Percentiles rank a stretch among this genome's conserved stretches.
Conservation (phyloP, 108 stramenopile genomes). For the Skeletonema potamos region DNA sequence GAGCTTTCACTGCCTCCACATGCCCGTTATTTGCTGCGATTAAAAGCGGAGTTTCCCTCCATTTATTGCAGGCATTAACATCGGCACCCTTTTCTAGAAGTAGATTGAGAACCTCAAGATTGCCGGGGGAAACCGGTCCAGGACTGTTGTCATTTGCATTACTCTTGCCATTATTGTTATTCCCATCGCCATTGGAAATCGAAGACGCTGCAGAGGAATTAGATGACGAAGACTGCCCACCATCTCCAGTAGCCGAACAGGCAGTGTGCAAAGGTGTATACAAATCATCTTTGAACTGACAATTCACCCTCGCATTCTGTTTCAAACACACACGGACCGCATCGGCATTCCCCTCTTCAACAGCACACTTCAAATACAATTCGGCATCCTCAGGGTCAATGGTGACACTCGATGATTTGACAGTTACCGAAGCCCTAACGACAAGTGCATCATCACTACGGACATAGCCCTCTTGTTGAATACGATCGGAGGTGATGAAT, state of each 20-base stretch:
- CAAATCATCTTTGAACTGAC: slow-evolving; percentile 92
- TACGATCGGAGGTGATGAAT: slow-evolving; percentile 86
- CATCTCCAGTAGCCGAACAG: slow-evolving; percentile 59
- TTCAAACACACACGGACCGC: slow-evolving; percentile 75
- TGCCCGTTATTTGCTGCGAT: slow-evolving; percentile 90
- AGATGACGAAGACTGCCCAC: slow-evolving; percentile 2
- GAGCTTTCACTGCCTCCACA: slow-evolving; percentile 74
- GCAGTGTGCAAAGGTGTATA: slow-evolving; percentile 90
- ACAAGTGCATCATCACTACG: slow-evolving; percentile 56
- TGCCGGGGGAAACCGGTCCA: slow-evolving; percentile 43
- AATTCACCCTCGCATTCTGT: slow-evolving; percentile 85
- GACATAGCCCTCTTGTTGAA: slow-evolving; percentile 86
- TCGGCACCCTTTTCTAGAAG: slow-evolving; percentile 80
- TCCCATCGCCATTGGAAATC: neutral
- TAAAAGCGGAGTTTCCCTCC: slow-evolving; percentile 86
- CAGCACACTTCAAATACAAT: slow-evolving; percentile 88
- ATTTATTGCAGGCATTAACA: slow-evolving; percentile 91
- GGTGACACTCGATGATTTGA: slow-evolving; percentile 71
- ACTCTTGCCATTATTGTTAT: slow-evolving; percentile 22
- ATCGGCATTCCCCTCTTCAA: slow-evolving; percentile 88
- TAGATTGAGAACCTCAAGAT: slow-evolving; percentile 77
- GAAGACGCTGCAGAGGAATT: neutral
- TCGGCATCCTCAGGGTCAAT: slow-evolving; percentile 88
- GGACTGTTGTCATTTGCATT: slow-evolving; percentile 37
- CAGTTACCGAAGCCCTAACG: slow-evolving; percentile 82